phyloP scores from a whole-genome alignment of 2,329 filamentous ascomycete genomes.

The Westerdykella ornata region DNA sequence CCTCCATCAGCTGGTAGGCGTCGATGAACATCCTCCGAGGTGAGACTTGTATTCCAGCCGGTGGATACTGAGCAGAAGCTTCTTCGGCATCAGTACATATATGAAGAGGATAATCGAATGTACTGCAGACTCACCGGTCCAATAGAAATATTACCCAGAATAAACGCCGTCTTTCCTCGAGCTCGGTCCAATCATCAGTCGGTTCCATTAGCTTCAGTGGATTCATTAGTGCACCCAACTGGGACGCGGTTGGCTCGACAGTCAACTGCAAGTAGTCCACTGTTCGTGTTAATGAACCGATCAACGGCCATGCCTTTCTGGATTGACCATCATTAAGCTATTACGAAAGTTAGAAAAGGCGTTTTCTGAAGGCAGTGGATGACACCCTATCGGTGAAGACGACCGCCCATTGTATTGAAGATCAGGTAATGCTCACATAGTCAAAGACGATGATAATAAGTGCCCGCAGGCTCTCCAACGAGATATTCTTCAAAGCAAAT shows the following conservation, averaged over 20 bases:
- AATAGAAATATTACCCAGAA: conserved; percentile 32
- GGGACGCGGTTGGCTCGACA: conserved; percentile 21
- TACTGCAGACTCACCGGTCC: conserved; percentile 13
- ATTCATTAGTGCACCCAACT: conserved; percentile 25
- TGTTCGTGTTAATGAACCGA: conserved; percentile 30
- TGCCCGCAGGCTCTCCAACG: conserved; percentile 26
- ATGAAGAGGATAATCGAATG: background rate
- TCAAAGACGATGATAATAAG: conserved; percentile 31
- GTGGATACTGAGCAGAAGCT: conserved; percentile 27
- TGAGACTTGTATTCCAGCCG: conserved; percentile 31
- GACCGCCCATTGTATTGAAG: background rate
- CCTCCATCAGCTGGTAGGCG: conserved; percentile 30
- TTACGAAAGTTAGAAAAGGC: background rate
- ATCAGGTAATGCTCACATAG: conserved; percentile 14
- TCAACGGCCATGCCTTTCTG: conserved; percentile 27
- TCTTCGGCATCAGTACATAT: background rate
- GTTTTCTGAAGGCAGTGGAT: background rate
- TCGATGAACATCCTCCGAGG: conserved; percentile 30
- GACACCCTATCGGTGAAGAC: too few species aligned
- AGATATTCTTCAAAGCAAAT: conserved; percentile 20
- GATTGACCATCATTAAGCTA: conserved; percentile 28
- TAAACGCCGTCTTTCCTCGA: conserved; percentile 27
- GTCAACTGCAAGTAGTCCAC: conserved; percentile 31
- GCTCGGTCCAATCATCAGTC: conserved; percentile 25
- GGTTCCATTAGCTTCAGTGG: conserved; percentile 22